Base-by-base conservation (phyloP, 164 flowering plant species). In the Piper betle region DNA sequence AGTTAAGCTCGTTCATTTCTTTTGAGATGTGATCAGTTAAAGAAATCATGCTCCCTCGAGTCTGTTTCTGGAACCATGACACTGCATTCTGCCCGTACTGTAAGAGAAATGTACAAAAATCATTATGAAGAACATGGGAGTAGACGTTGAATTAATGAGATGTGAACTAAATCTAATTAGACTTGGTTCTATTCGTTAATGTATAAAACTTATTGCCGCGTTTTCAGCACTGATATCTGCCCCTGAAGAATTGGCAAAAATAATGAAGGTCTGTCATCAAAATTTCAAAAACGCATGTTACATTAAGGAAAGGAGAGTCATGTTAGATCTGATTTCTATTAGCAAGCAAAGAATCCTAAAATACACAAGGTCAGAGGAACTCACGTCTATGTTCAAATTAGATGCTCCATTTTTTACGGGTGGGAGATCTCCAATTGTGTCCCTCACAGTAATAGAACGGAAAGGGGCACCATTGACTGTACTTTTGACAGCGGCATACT, bases 31-130 rank as follows among this genome's bases (percentile, higher is more conserved):
- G 98, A 72, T 91, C 96, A 62, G 69, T 72, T 64, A 89, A 67
- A n/a, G 67, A 67, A 54, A 58, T 38, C 73, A 65, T 73, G 46
- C 74, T 57, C 37, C 89, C 87, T 60, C 98, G 75, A 54, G 88
- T 87, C 72, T 72, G 84, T 80, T 82, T 89, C 72, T 92, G 98
- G 69, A 85, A 89, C 97, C 97, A 89, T 18, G 98, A 89, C 12
- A 73, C 64, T 4, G 98, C 83, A 33, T 86, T 87, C 64, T 63
- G 60, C 70, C 71, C 58, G 64, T 92, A 92, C 98, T 92, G 88
- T 55, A 19, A 25, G 33, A 25, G 10, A 59, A 10, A 37, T 55
- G 57, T 7, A 64, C 58, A 42, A 64, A 39, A 11, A 57, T 62
- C 48, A 20, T 60, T 20, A 40, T 18, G n/a, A 59, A 59, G 13